Percentiles rank a stretch among this genome's conserved stretches.
Evolutionary conservation across 306 rosid genomes (phyloP).

Genomic region (Lotus japonicus): DNA sequence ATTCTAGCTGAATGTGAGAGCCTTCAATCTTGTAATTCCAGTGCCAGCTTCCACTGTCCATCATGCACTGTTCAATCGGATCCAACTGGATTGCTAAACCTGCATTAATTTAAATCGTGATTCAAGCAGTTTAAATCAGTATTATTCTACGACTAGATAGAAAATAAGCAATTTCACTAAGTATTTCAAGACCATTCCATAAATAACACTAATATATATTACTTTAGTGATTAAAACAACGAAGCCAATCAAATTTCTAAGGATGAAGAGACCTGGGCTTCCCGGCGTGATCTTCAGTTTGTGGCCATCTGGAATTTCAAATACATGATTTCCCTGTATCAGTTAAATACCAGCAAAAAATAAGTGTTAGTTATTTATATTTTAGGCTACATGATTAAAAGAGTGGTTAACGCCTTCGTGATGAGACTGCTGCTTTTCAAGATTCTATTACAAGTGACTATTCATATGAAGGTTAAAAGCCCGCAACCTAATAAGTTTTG

Average conservation of each 20-base stretch:
- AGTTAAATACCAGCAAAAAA: conserved; percentile 21
- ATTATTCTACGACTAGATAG: not conserved
- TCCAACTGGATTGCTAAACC: conserved; percentile 47
- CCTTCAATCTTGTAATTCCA: conserved; percentile 74
- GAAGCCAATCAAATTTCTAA: conserved; percentile 8
- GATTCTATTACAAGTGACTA: conserved; percentile 8
- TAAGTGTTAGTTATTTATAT: conserved; percentile 7
- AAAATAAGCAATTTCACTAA: not conserved
- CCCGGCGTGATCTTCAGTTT: conserved; percentile 59
- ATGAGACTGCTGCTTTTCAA: not conserved
- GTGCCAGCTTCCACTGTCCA: conserved; percentile 82
- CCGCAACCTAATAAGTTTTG: not conserved
- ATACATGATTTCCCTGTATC: conserved; percentile 76
- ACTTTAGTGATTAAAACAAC: not conserved
- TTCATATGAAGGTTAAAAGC: not conserved
- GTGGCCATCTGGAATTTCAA: conserved; percentile 87
- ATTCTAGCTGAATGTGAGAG: conserved; percentile 55
- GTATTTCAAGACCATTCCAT: not conserved
- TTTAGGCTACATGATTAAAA: not conserved
- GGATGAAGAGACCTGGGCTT: conserved; percentile 43
- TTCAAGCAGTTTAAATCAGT: not conserved
- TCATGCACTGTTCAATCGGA: conserved; percentile 49
- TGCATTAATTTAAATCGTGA: conserved; percentile 22
- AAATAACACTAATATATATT: not conserved
- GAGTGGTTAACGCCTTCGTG: not conserved